Percentiles rank a stretch among this genome's conserved stretches.
Conservation (phyloP, 371 early-diverging fungal genomes). For the Conidiobolus coronatus region DNA sequence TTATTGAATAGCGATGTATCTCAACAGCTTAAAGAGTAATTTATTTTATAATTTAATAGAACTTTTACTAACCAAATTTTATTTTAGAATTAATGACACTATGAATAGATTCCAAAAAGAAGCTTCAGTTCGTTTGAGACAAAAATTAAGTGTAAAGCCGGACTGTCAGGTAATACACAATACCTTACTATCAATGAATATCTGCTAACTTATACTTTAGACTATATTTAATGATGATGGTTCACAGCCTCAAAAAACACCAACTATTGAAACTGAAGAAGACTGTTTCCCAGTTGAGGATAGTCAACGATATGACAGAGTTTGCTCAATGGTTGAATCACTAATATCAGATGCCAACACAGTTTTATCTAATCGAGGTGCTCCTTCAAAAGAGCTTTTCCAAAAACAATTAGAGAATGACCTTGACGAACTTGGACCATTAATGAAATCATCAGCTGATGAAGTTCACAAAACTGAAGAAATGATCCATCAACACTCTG, state of each 20-base stretch:
- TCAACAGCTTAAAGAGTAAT: conserved; percentile 1
- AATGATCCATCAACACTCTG: too few relatives aligned
- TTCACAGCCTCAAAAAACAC: background rate
- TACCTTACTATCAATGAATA: too few relatives aligned
- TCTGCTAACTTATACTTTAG: too few relatives aligned
- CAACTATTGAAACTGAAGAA: background rate
- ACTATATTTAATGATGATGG: background rate
- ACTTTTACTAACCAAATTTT: too few relatives aligned
- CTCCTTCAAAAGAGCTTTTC: too few relatives aligned
- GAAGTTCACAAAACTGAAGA: too few relatives aligned
- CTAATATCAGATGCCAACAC: conserved; percentile 2
- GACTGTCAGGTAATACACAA: too few relatives aligned
- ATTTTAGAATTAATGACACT: background rate
- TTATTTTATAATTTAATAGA: too few relatives aligned
- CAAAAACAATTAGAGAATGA: too few relatives aligned
- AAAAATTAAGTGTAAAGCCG: background rate
- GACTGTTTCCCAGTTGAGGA: background rate
- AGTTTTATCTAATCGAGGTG: background rate
- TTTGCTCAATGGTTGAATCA: conserved; percentile 2
- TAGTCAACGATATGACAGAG: background rate
- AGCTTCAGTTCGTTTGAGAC: conserved; percentile 2
- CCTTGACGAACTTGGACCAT: too few relatives aligned
- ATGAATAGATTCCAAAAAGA: conserved; percentile 3
- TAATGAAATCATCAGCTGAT: too few relatives aligned
- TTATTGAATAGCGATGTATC: background rate